Evolutionary conservation across 1,139 yeast species (phyloP).

Genomic region (Candida labiduridarum): DNA sequence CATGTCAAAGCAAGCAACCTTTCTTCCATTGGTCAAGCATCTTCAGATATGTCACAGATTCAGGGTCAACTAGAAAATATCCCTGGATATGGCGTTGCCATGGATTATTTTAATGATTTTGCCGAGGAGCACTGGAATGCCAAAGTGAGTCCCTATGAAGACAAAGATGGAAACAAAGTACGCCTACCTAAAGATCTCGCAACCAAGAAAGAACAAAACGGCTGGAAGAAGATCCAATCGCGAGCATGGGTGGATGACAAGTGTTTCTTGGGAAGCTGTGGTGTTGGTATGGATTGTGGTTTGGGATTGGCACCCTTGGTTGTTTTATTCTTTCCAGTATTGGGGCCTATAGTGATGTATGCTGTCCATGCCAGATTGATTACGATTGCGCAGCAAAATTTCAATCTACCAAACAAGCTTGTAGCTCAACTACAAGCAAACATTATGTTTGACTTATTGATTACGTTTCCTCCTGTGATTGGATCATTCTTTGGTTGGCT

Average conservation of each 20-base stretch:
- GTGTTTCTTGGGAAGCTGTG: conserved; percentile 76
- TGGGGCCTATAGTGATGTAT: conserved; percentile 84
- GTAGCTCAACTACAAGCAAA: conserved; percentile 74
- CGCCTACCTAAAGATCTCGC: conserved; percentile 57
- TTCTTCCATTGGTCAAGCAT: not conserved
- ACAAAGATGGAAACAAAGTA: conserved; percentile 56
- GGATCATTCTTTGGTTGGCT: conserved; percentile 81
- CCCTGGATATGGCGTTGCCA: conserved; percentile 58
- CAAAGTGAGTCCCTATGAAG: conserved; percentile 71
- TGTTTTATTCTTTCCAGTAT: conserved; percentile 64
- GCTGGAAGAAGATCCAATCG: conserved; percentile 72
- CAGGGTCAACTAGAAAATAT: conserved; percentile 49
- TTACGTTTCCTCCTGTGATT: conserved; percentile 76
- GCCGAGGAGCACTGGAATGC: conserved; percentile 63
- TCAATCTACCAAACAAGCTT: conserved; percentile 60
- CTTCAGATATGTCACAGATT: conserved; percentile 24
- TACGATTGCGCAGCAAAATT: conserved; percentile 53
- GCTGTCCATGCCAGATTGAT: conserved; percentile 71
- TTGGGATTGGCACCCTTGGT: conserved; percentile 74
- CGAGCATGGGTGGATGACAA: conserved; percentile 87
- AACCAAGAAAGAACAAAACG: conserved; percentile 61
- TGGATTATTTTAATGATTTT: conserved; percentile 62
- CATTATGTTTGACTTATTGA: conserved; percentile 68
- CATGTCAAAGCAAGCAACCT: not conserved
- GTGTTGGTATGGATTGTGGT: conserved; percentile 71